Evolutionary conservation across 805 yeast genomes (phyloP), one percentile per base, ranked within the genome.

Genomic region (Saccharomycopsis guyanensis): DNA sequence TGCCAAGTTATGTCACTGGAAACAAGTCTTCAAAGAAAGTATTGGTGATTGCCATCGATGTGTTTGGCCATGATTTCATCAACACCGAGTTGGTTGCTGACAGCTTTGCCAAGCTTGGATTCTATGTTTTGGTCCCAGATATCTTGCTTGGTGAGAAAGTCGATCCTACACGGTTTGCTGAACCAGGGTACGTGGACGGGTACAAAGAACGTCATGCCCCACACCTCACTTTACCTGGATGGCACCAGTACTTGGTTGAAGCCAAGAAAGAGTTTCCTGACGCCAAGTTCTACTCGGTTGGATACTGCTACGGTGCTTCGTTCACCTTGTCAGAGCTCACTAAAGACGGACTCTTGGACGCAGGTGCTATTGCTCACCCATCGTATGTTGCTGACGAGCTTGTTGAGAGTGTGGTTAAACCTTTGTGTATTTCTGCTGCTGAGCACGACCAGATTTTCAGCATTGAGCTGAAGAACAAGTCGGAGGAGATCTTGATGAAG

Each of bases 221-320:
- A 37, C 76, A 70, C 16, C 59, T 63, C 33, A 72, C 80, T 15
- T 56, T 56, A 33, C 75, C 76, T 13, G 59, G 77, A 35, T 71
- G 77, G 36, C 71, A 71, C 32, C 61, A 60, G 3, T 82, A 73
- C 55, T 57, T 82, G 49, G 56, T 58, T 2, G 57, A 57, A 6
- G 61, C 82, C 46, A 73, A 66, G 49, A 55, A 59, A 20, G 72
- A 71, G 47, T 60, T 62, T 45, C 73, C 76, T 15, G 12, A 8
- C 12, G 23, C 27, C 19, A 62, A 66, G 43, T 76, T 69, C 54
- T 50, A 82, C 19, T 78, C 73, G 38, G 64, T 82, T 48, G 96
- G 96, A 20, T 78, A 86, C 68, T 87, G 96, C 65, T 86, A 70
- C 54, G 96, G 96, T 60, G 95, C 86, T 36, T 82, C 79, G 62